Conservation (phyloP, 2,329 filamentous ascomycete species). For the Nigrospora sphaerica region DNA sequence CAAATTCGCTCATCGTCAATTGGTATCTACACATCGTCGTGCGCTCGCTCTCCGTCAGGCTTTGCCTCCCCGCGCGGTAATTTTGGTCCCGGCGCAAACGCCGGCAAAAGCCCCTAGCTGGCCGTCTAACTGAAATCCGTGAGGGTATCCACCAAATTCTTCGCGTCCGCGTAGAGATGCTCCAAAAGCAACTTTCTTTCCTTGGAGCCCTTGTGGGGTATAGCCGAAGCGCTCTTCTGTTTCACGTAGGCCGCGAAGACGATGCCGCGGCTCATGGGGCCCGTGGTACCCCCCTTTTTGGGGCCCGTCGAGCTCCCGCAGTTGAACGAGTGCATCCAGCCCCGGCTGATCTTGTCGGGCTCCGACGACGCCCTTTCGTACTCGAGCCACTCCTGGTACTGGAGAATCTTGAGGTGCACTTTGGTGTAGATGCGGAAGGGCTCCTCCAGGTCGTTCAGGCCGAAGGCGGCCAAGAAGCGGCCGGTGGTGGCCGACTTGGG, state of each 20-base stretch:
- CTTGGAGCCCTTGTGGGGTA: slow-evolving; percentile 25
- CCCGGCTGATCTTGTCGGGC: neutral
- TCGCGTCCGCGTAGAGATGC: slow-evolving; percentile 40
- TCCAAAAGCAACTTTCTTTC: slow-evolving; percentile 29
- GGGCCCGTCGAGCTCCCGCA: neutral
- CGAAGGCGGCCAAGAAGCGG: slow-evolving; percentile 47
- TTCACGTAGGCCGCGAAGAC: slow-evolving; percentile 50
- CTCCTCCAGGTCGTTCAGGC: slow-evolving; percentile 39
- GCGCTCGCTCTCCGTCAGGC: too few relatives aligned
- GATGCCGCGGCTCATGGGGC: slow-evolving; percentile 43
- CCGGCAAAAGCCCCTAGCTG: too few relatives aligned
- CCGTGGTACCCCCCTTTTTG: slow-evolving; percentile 30
- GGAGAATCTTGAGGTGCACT: slow-evolving; percentile 43
- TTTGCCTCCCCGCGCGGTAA: too few relatives aligned
- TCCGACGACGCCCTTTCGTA: slow-evolving; percentile 19
- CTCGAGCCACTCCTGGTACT: slow-evolving; percentile 44
- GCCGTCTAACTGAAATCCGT: neutral
- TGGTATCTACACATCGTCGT: too few relatives aligned
- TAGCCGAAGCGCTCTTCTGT: slow-evolving; percentile 29
- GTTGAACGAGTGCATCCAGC: slow-evolving; percentile 1
- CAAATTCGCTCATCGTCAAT: too few relatives aligned
- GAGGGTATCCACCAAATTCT: slow-evolving; percentile 37
- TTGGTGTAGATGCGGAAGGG: slow-evolving; percentile 44
- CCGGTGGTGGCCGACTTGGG: slow-evolving; percentile 29
- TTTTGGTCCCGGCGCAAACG: too few relatives aligned